Base-by-base conservation (phyloP, 176 grass and related monocot species). In the Bromus sterilis region DNA sequence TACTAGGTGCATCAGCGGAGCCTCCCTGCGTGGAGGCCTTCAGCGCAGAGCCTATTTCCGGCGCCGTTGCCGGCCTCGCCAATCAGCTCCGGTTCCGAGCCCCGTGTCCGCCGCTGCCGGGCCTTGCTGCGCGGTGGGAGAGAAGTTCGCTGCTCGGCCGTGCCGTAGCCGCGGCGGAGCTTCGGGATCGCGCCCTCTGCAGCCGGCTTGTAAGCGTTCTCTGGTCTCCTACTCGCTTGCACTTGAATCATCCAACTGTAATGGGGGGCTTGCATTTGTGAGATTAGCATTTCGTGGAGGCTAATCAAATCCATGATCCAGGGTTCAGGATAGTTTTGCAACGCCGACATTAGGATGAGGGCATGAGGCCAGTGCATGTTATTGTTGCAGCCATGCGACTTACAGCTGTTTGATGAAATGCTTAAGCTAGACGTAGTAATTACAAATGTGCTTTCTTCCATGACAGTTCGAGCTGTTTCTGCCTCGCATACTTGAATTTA, bases 381-480 rank as follows among this genome's bases (percentile, higher is more conserved):
- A 0, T 5, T 18, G 6, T 1, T 53, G 48, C n/a, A n/a, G n/a
- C n/a, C 18, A 1, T 23, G 20, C 66, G 56, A 15, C 36, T 33
- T 31, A 42, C 0, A 58, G n/a, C 28, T 59, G 67, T 79, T 66
- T 49, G 81, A 84, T 30, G 46, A 74, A 88, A 84, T 88, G 67
- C 67, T 76, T 23, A 55, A 4, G 3, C 75, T 16, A 24, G 14
- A 69, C 28, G 1, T 30, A 5, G 2, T 12, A 6, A 25, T 28
- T 34, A 55, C 5, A 5, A 4, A 35, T n/a, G 2, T 28, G 10
- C 11, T 71, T 40, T 30, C 26, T 60, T 35, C 8, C 66, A 33
- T 46, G 20, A 36, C 20, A 36, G 51, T n/a, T 80, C 30, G 3
- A 80, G 0, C 9, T 76, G 0, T 59, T 71, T 36, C 60, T 75